A percentile compares a stretch with the other conserved stretches of the same genome.
Conservation (phyloP, 768 basidiomycete genomes). For the Leccinellum rugosiceps region DNA sequence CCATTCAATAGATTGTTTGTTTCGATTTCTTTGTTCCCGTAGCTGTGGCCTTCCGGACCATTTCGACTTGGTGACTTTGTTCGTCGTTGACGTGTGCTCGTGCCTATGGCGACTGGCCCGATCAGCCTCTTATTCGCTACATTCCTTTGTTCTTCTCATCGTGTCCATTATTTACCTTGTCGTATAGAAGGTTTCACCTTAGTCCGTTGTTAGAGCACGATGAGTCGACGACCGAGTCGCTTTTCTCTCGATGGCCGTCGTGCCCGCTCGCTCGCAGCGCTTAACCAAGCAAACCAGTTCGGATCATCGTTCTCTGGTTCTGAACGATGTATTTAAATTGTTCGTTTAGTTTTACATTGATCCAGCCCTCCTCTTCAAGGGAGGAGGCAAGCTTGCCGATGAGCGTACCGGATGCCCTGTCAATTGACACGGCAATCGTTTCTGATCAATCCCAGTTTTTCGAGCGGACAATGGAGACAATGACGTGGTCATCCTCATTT, state of each 20-base stretch:
- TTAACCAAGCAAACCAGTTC: background rate
- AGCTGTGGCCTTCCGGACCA: background rate
- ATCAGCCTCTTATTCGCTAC: background rate
- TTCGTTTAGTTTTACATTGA: background rate
- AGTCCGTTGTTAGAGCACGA: background rate
- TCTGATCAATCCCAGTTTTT: constrained; percentile 58
- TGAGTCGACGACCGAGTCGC: no score
- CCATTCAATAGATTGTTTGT: background rate
- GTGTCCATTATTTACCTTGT: background rate
- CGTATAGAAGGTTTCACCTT: no score
- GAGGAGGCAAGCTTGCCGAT: constrained; percentile 24
- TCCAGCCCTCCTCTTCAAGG: constrained; percentile 13
- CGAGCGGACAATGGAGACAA: constrained; percentile 67
- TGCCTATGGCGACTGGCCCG: background rate
- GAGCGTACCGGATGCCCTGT: constrained; percentile 17
- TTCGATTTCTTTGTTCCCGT: background rate
- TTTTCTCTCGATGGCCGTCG: background rate
- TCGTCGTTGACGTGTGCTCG: background rate
- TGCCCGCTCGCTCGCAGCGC: background rate
- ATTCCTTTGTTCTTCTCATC: background rate
- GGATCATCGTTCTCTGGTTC: background rate
- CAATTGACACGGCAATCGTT: constrained; percentile 62
- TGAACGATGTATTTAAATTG: background rate
- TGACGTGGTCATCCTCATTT: constrained; percentile 75
- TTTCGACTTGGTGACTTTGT: background rate